These are phyloP conservation scores for Bidens hawaiensis DNA, from an alignment of 140 eudicot genomes.

Conservation along the genomic window DNA sequence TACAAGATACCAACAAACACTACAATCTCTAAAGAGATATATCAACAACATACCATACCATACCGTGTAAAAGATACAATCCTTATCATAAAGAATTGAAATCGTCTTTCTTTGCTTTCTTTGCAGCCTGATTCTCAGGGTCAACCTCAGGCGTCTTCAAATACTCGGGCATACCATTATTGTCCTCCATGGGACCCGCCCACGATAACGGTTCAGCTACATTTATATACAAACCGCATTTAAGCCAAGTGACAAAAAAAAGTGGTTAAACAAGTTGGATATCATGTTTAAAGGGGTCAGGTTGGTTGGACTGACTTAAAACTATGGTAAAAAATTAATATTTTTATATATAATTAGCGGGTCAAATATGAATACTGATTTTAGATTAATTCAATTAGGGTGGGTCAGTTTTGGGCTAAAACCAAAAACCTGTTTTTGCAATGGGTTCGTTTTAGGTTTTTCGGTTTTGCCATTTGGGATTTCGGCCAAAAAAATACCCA, in stretches of 20 bases:
- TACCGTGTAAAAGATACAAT: conserved; percentile 8
- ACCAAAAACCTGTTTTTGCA: too few species aligned
- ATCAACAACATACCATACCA: conserved; percentile 26
- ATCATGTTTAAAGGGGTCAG: not conserved
- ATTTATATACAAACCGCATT: not conserved
- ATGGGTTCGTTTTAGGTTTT: too few species aligned
- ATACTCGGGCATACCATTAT: conserved; percentile 10
- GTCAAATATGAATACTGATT: too few species aligned
- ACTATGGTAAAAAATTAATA: not conserved
- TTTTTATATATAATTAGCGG: not conserved
- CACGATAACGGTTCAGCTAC: conserved; percentile 31
- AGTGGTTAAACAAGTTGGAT: too few species aligned
- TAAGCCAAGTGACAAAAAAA: not conserved
- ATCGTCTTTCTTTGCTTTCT: conserved; percentile 19
- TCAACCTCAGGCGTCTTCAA: conserved; percentile 14
- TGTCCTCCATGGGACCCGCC: conserved; percentile 22
- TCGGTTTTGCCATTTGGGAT: too few species aligned
- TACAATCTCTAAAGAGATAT: not conserved
- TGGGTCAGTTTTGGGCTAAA: too few species aligned
- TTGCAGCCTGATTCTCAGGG: conserved; percentile 7
- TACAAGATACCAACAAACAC: conserved; percentile 19
- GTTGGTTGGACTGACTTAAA: not conserved
- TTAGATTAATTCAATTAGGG: too few species aligned
- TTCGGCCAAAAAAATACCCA: too few species aligned
- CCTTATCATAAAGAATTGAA: conserved; percentile 15